Evolutionary conservation across 164 flowering plant species (phyloP), one percentile per base, ranked within the genome.

Genomic region (Berberis thunbergii): DNA sequence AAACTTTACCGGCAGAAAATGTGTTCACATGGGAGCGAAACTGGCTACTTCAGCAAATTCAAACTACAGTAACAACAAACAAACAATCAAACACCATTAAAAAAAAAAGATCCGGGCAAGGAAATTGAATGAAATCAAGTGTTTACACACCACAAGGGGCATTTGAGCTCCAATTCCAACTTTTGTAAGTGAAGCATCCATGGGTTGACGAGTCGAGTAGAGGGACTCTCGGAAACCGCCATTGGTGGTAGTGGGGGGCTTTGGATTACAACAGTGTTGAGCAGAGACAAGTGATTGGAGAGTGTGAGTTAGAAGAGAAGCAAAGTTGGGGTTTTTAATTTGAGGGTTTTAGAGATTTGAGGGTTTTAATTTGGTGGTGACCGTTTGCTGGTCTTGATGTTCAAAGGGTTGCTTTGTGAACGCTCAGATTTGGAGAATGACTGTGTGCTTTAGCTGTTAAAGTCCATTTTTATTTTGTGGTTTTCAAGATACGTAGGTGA

Each of bases 1-100:
- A 43, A 64, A 54, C 8, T 84, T 4, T 39, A 88, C 96, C 75
- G 62, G 88, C 91, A 88, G 60, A 86, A 80, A 3, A 86, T 67
- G 66, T 88, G 96, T 67, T 81, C 73, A 63, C 96, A 88, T 1
- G 91, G 91, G 12, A 86, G 79, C 74, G 86, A 57, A 44, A 75
- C 46, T 1, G 96, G 96, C 7, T 71, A 59, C 5, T 60, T 63
- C n/a, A 83, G 70, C 78, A 86, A 71, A 49, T 76, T 62, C 58
- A 84, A 76, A 69, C 96, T 88, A 83, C 73, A 79, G 72, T 2
- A 57, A 49, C 5, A 67, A 77, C 6, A 65, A 38, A 1, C 67
- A 54, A 43, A 44, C 4, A 55, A 56, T 39, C 52, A 8, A 42
- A 55, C 13, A 44, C 41, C 0, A 45, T 58, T 57, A 11, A 0